Base-by-base conservation (phyloP, 345 rosid species). In the Salix caprea region DNA sequence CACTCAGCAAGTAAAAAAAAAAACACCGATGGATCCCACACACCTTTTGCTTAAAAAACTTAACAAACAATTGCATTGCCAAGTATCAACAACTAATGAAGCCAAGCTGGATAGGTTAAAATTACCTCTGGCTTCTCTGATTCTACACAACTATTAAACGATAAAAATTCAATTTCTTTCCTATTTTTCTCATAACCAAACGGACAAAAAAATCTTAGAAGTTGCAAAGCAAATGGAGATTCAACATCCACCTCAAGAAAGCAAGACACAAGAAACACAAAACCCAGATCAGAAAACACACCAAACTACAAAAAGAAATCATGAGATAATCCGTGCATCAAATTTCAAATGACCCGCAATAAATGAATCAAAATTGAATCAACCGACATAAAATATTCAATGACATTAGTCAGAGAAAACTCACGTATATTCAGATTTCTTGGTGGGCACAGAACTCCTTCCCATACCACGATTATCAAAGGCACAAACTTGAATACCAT, bases 391-490 rank as follows among this genome's bases (percentile, higher is more conserved):
- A 18, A 32, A 36, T 23, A 40, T 40, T n/a, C 44, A 13, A 28
- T 30, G 7, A 70, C 0, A 32, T 9, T 24, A 14, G 56, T 23
- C 7, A 13, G 7, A 23, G 44, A 42, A 66, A 73, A 86, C 97
- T 89, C 83, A 96, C 99, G 97, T 85, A 67, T 96, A 96, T 11
- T 89, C 79, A 11, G 91, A 82, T 76, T 84, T 91, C 37, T 80
- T 82, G 69, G 83, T 85, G 69, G 99, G 99, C 0, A 94, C 71
- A 66, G 93, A 91, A 88, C 98, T 96, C 80, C 88, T 88, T 72
- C 99, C 99, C 88, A 96, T 80, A 21, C 99, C 99, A 39, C 99
- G 99, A 80, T 96, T 96, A 73, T 96, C 99, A 70, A 96, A 92
- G 5, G 95, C 96, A 73, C 98, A 96, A 5, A 94, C 94, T 85